Conservation (phyloP, 257 asterid species). For the Solanum ossicruentum region DNA sequence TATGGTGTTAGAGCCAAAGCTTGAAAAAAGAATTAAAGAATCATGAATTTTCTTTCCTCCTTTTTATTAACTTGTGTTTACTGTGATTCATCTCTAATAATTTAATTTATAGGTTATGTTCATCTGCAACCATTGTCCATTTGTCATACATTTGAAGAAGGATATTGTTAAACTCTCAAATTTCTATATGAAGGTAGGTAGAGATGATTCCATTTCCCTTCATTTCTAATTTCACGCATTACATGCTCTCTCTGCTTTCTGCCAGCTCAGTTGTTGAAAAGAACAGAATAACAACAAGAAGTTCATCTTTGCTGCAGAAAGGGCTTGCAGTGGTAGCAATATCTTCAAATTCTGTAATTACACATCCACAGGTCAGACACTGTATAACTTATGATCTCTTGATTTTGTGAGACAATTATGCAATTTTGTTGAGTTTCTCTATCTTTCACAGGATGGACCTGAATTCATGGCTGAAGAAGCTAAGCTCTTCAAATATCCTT, state of each 20-base stretch:
- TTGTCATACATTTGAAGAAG: conserved; percentile 64
- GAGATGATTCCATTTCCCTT: neutral
- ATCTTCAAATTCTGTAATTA: conserved; percentile 66
- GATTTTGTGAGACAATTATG: conserved; percentile 16
- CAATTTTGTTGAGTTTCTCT: conserved; percentile 15
- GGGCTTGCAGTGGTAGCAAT: conserved; percentile 86
- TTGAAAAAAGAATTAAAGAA: neutral
- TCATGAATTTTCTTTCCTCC: neutral
- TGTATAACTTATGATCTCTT: conserved; percentile 16
- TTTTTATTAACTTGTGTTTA: neutral
- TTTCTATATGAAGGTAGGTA: conserved; percentile 69
- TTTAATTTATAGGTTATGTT: conserved; percentile 52
- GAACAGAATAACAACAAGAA: neutral
- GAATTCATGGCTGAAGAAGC: conserved; percentile 85
- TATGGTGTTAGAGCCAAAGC: neutral
- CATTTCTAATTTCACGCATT: neutral
- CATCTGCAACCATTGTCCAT: conserved; percentile 88
- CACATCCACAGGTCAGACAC: conserved; percentile 82
- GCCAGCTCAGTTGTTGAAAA: neutral
- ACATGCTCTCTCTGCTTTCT: neutral
- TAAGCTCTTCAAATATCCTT: conserved; percentile 51
- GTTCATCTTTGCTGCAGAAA: conserved; percentile 42
- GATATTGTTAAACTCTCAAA: conserved; percentile 71
- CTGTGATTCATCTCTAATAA: neutral
- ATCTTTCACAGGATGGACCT: conserved; percentile 76